Conservation (phyloP, 495 filamentous ascomycete genomes). For the Aspergillus hancockii region DNA sequence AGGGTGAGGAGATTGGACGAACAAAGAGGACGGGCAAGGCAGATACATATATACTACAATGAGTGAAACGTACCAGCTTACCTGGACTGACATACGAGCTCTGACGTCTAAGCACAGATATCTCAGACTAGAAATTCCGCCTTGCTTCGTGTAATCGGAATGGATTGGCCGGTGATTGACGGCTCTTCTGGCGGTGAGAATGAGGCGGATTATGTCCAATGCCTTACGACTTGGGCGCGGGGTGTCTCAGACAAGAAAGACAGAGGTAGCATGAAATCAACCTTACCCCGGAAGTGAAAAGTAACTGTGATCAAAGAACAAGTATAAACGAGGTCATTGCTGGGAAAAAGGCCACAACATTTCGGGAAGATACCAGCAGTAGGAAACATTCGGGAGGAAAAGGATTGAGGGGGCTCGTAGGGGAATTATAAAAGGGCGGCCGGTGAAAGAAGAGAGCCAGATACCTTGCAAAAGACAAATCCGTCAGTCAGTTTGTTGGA, state of each 20-base stretch:
- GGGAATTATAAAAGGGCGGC: neutral
- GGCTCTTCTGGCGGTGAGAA: constrained; percentile 1
- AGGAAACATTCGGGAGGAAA: neutral
- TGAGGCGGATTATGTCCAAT: neutral
- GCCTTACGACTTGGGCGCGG: constrained; percentile 1
- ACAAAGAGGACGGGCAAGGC: neutral
- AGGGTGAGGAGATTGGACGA: neutral
- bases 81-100: neutral
- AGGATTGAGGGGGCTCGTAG: neutral
- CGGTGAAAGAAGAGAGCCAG: neutral
- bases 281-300: neutral
- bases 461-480: too few species aligned
- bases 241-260: neutral
- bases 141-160: constrained; percentile 2
- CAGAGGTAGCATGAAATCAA: constrained; percentile 2
- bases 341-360: neutral
- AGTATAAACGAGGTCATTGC: neutral
- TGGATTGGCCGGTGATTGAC: constrained; percentile 1
- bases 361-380: neutral
- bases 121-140: neutral
- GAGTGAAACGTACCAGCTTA: neutral
- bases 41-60: neutral
- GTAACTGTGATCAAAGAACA: neutral
- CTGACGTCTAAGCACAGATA: neutral
- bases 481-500: neutral